phyloP scores from a whole-genome alignment of 306 rosid species.

The Trifolium repens region DNA sequence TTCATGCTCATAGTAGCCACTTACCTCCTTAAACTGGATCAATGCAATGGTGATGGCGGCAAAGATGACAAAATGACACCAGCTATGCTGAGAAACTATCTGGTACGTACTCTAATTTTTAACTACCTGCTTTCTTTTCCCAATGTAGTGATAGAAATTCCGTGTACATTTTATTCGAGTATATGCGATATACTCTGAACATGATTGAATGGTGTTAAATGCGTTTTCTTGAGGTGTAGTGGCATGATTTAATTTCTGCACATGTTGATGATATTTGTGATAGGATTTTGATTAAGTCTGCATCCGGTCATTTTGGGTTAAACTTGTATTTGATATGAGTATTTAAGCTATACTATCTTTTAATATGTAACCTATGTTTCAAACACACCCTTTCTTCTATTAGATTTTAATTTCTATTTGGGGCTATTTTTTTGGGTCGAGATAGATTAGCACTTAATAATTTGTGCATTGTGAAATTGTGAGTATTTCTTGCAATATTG shows the following conservation, averaged over 20 bases:
- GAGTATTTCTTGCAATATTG: not conserved
- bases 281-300: not conserved
- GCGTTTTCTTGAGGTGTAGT: not conserved
- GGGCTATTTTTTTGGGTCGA: not conserved
- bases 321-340: slow-evolving; percentile 2
- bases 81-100: not conserved
- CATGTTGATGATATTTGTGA: slow-evolving; percentile 1
- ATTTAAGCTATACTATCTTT: slow-evolving; percentile 9
- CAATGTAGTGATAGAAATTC: not conserved
- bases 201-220: not conserved
- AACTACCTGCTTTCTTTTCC: not conserved
- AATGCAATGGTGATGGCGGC: not conserved
- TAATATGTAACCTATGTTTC: slow-evolving; percentile 8
- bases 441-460: not conserved
- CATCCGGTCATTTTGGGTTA: slow-evolving; percentile 10
- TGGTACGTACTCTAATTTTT: not conserved
- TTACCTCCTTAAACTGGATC: not conserved
- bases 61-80: not conserved
- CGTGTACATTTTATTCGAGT: not conserved
- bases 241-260: not conserved
- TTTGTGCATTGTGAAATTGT: not conserved
- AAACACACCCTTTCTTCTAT: not conserved
- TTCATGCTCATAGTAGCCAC: not conserved
- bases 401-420: not conserved
- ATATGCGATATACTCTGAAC: slow-evolving; percentile 4